A percentile compares a stretch with the other conserved stretches of the same genome.
Evolutionary conservation across 495 filamentous ascomycete genomes (phyloP).

Genomic region (Penicillium riverlandense): DNA sequence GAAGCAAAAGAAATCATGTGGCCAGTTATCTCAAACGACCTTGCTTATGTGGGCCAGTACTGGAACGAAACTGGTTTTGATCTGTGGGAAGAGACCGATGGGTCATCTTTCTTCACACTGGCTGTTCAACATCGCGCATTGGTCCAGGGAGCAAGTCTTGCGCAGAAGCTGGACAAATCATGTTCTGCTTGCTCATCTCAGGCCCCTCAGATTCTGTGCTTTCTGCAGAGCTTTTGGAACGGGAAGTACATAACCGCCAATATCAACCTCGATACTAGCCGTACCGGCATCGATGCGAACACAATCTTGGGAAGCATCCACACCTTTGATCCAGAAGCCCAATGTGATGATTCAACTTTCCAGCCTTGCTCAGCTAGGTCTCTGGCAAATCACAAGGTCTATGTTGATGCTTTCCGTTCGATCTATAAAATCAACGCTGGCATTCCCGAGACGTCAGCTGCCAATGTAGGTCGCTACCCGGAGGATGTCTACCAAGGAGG

Average conservation of each 20-base stretch:
- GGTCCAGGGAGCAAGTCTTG: slow-evolving; percentile 53
- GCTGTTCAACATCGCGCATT: slow-evolving; percentile 46
- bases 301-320: slow-evolving; percentile 57
- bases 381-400: slow-evolving; percentile 58
- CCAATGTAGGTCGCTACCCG: slow-evolving; percentile 63
- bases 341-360: slow-evolving; percentile 42
- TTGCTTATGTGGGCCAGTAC: slow-evolving; percentile 61
- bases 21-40: slow-evolving; percentile 59
- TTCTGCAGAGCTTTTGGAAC: slow-evolving; percentile 59
- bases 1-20: slow-evolving; percentile 38
- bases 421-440: slow-evolving; percentile 53
- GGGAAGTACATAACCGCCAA: slow-evolving; percentile 44
- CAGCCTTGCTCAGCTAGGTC: slow-evolving; percentile 58
- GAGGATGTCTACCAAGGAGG: slow-evolving; percentile 64
- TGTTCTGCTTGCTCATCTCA: slow-evolving; percentile 45
- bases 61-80: slow-evolving; percentile 64
- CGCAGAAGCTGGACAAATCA: slow-evolving; percentile 29
- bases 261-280: slow-evolving; percentile 40
- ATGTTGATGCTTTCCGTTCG: slow-evolving; percentile 54
- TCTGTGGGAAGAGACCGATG: slow-evolving; percentile 64
- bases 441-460: slow-evolving; percentile 30
- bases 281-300: slow-evolving; percentile 56
- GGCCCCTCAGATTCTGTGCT: slow-evolving; percentile 53
- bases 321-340: slow-evolving; percentile 52
- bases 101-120: slow-evolving; percentile 54